These are phyloP conservation scores for Quercus mongolica DNA, from an alignment of 306 rosid species.

Conservation along the genomic window DNA sequence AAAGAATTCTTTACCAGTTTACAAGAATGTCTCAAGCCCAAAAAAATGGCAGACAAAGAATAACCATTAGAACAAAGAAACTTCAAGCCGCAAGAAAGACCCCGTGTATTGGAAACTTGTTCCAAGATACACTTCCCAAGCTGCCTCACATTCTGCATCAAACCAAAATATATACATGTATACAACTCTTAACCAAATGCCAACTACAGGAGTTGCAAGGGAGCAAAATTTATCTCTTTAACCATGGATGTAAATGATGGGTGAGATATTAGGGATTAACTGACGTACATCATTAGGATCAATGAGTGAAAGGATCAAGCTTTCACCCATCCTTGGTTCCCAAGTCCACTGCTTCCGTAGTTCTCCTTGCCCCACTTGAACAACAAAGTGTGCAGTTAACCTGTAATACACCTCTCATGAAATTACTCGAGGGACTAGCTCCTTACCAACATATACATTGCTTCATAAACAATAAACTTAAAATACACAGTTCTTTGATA, in stretches of 20 bases:
- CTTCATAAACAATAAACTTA: not conserved
- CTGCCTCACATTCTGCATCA: constrained; percentile 69
- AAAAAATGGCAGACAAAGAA: constrained; percentile 53
- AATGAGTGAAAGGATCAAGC: constrained; percentile 82
- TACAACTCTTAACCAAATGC: constrained; percentile 16
- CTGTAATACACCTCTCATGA: constrained; percentile 51
- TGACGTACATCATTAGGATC: constrained; percentile 76
- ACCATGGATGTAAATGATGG: constrained; percentile 1
- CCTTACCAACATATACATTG: not conserved
- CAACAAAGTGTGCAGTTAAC: constrained; percentile 82
- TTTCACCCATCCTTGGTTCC: constrained; percentile 92
- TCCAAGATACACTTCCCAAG: constrained; percentile 89
- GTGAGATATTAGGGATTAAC: constrained; percentile 7
- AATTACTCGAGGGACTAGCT: constrained; percentile 23
- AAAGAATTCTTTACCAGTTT: constrained; percentile 59
- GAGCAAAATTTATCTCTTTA: constrained; percentile 15
- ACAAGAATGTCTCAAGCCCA: constrained; percentile 88
- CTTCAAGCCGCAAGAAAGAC: constrained; percentile 82
- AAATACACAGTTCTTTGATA: not conserved
- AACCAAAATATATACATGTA: not conserved
- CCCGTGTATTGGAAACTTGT: constrained; percentile 74
- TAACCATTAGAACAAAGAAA: constrained; percentile 66
- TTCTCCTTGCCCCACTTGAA: constrained; percentile 65
- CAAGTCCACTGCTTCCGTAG: constrained; percentile 81
- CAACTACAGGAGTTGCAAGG: constrained; percentile 11